Conservation (phyloP, 23 red algal species). For the Chondrus crispus region DNA sequence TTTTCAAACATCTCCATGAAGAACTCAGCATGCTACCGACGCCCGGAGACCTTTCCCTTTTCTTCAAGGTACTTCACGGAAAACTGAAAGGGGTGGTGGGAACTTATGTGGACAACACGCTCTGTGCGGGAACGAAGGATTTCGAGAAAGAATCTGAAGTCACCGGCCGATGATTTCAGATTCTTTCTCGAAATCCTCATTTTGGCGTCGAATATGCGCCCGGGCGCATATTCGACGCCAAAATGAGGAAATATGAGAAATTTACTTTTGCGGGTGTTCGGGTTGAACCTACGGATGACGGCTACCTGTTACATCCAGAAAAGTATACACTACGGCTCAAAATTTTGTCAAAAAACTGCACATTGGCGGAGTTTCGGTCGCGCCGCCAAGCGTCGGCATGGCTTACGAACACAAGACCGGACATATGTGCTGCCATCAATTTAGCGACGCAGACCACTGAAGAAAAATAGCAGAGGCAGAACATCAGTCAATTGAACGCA, state of each 20-base stretch:
- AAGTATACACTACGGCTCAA: neutral
- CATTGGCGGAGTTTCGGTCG: neutral
- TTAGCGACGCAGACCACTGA: neutral
- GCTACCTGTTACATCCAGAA: neutral
- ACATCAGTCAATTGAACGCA: neutral
- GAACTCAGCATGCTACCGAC: neutral
- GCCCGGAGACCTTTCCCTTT: neutral
- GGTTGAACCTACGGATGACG: neutral
- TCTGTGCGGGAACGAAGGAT: neutral
- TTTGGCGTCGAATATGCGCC: neutral
- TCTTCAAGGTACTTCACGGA: neutral
- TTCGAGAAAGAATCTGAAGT: neutral
- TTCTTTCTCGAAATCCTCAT: no score
- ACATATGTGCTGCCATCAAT: neutral
- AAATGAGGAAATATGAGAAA: neutral
- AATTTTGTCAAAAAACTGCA: neutral
- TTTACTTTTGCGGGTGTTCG: neutral
- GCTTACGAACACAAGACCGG: neutral
- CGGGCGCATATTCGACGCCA: neutral
- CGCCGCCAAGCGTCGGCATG: neutral
- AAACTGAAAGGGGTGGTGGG: neutral
- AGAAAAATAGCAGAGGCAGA: neutral
- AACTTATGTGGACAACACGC: neutral
- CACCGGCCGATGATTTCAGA: neutral
- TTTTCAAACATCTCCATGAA: neutral